Evolutionary conservation across 129 eudicot species (phyloP).

Genomic region (Ambrosia trifida): DNA sequence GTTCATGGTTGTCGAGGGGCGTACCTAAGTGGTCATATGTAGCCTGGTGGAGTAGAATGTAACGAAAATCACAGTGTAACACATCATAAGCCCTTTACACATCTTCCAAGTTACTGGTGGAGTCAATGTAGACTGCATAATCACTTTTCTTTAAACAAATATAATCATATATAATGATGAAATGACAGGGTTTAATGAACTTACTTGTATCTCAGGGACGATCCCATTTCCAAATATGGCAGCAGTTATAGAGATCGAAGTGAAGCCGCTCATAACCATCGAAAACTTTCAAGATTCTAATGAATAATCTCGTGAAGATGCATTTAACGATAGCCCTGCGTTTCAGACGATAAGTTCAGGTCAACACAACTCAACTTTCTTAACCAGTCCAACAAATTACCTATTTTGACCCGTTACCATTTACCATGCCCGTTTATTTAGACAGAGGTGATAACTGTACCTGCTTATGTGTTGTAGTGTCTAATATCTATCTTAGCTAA

Average conservation of each 20-base stretch:
- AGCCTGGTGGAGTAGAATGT: conserved; percentile 1
- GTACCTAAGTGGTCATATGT: too few relatives aligned
- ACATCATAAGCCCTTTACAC: conserved; percentile 36
- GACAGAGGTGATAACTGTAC: conserved; percentile 27
- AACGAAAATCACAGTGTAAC: conserved; percentile 22
- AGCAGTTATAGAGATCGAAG: conserved; percentile 89
- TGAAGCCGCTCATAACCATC: conserved; percentile 66
- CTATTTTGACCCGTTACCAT: neutral
- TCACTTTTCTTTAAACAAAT: neutral
- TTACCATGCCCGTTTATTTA: neutral
- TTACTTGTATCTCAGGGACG: conserved; percentile 62
- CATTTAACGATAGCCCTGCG: conserved; percentile 59
- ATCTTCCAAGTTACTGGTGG: conserved; percentile 76
- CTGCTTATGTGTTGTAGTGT: too few relatives aligned
- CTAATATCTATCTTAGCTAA: too few relatives aligned
- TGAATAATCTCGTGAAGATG: conserved; percentile 82
- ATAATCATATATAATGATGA: neutral
- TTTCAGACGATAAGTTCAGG: neutral
- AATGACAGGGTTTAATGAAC: too few relatives aligned
- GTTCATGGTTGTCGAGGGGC: too few relatives aligned
- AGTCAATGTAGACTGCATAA: neutral
- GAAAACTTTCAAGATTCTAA: conserved; percentile 51
- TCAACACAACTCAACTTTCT: neutral
- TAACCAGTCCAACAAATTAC: neutral
- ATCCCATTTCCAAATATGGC: conserved; percentile 58